Percentiles rank a stretch among this genome's conserved stretches.
Conservation (phyloP, 2,329 filamentous ascomycete genomes). For the Dothidotthia symphoricarpi region DNA sequence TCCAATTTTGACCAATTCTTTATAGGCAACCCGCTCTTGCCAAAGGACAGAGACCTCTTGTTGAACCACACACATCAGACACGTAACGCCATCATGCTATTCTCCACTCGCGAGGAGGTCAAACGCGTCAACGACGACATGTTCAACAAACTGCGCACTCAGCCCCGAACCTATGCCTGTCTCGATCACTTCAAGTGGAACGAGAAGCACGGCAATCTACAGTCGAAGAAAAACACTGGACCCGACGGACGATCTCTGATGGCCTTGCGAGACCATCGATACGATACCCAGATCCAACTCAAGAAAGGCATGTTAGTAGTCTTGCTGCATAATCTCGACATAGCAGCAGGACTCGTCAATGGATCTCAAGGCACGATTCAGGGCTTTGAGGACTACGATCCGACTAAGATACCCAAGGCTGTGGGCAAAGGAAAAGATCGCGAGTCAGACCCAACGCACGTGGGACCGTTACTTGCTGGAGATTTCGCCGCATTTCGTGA, state of each 20-base stretch:
- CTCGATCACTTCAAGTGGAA: slow-evolving; percentile 48
- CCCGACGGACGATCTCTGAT: too few species aligned
- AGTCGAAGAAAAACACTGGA: too few species aligned
- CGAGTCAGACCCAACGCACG: background rate
- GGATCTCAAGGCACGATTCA: slow-evolving; percentile 36
- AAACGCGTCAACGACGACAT: slow-evolving; percentile 34
- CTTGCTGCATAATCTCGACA: slow-evolving; percentile 52
- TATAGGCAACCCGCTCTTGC: too few species aligned
- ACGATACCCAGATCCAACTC: slow-evolving; percentile 46
- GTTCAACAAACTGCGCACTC: slow-evolving; percentile 31
- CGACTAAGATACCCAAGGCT: slow-evolving; percentile 28
- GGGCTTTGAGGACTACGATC: slow-evolving; percentile 40
- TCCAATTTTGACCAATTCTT: too few species aligned
- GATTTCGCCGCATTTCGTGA: slow-evolving; percentile 43
- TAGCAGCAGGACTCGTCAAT: slow-evolving; percentile 33
- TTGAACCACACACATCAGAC: slow-evolving; percentile 49
- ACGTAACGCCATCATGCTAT: slow-evolving; percentile 48
- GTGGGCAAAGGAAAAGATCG: background rate
- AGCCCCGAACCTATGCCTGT: slow-evolving; percentile 27
- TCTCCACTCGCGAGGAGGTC: slow-evolving; percentile 42
- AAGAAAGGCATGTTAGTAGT: slow-evolving; percentile 56
- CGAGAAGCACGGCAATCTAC: slow-evolving; percentile 14
- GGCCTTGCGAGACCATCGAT: slow-evolving; percentile 46
- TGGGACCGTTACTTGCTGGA: slow-evolving; percentile 31
- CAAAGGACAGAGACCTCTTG: slow-evolving; percentile 22